These are phyloP conservation scores for Podochytrium sp. DNA, from an alignment of 192 early-diverging fungal genomes.

Conservation along the genomic window DNA sequence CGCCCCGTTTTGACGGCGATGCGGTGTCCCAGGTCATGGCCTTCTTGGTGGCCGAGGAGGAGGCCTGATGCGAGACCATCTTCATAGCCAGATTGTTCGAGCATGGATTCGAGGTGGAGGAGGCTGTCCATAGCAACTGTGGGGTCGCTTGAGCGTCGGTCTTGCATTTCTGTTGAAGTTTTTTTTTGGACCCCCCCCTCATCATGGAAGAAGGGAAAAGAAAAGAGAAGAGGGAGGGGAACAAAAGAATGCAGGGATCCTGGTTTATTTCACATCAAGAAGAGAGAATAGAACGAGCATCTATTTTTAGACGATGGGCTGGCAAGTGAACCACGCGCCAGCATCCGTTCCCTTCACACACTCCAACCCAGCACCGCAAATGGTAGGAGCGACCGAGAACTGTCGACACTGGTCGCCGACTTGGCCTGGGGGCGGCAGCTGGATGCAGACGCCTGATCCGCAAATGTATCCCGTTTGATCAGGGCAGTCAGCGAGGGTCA, in stretches of 20 bases:
- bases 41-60: constrained; percentile 5
- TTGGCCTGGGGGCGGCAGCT: neutral
- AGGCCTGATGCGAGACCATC: constrained; percentile 7
- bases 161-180: neutral
- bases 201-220: neutral
- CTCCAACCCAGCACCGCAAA: constrained; percentile 3
- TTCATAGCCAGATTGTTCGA: constrained; percentile 21
- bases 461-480: neutral
- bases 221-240: neutral
- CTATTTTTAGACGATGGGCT: neutral
- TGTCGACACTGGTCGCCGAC: constrained; percentile 8
- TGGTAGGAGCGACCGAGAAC: constrained; percentile 17
- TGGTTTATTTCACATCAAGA: neutral
- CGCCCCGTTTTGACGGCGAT: constrained; percentile 6
- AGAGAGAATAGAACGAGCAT: neutral
- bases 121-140: constrained; percentile 16
- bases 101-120: constrained; percentile 17
- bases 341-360: constrained; percentile 14
- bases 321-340: constrained; percentile 5
- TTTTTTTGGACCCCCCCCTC: neutral
- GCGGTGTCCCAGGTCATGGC: constrained; percentile 11
- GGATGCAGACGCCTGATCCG: neutral
- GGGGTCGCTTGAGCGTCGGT: neutral
- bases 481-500: neutral
- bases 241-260: neutral